A percentile compares a stretch with the other conserved stretches of the same genome.
Conservation (phyloP, 176 grass and related monocot genomes). For the Cocos nucifera region DNA sequence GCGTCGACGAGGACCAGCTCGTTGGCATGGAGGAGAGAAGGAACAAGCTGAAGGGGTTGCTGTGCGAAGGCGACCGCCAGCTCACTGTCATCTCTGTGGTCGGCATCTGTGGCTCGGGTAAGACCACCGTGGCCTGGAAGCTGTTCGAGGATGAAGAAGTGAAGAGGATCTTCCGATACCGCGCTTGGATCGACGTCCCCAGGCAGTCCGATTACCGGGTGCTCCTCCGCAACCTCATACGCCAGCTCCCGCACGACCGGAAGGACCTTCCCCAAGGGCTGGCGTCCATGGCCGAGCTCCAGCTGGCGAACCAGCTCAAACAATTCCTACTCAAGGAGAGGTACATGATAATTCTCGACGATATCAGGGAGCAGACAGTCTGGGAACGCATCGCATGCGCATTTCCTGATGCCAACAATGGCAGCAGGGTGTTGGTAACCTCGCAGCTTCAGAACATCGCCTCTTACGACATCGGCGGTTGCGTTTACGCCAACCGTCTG, state of each 20-base stretch:
- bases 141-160: slow-evolving; percentile 18
- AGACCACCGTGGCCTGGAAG: slow-evolving; percentile 26
- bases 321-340: too few relatives aligned
- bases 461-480: too few relatives aligned
- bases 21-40: slow-evolving; percentile 8
- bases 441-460: slow-evolving; percentile 5
- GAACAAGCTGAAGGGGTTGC: slow-evolving; percentile 3
- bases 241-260: too few relatives aligned
- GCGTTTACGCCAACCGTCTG: neutral
- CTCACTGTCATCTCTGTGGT: slow-evolving; percentile 26
- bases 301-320: too few relatives aligned
- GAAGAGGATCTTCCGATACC: slow-evolving; percentile 10
- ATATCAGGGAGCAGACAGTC: too few relatives aligned
- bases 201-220: neutral
- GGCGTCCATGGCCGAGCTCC: too few relatives aligned
- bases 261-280: too few relatives aligned
- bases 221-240: too few relatives aligned
- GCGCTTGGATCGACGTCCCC: slow-evolving; percentile 24
- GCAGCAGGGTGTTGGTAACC: slow-evolving; percentile 19
- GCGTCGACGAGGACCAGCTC: slow-evolving; percentile 12
- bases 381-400: too few relatives aligned
- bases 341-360: too few relatives aligned
- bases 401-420: too few relatives aligned
- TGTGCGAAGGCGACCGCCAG: neutral
- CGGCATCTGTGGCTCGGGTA: slow-evolving; percentile 23